These are phyloP conservation scores for Posidonia australis DNA, from an alignment of 106 monocot genomes.

Conservation along the genomic window DNA sequence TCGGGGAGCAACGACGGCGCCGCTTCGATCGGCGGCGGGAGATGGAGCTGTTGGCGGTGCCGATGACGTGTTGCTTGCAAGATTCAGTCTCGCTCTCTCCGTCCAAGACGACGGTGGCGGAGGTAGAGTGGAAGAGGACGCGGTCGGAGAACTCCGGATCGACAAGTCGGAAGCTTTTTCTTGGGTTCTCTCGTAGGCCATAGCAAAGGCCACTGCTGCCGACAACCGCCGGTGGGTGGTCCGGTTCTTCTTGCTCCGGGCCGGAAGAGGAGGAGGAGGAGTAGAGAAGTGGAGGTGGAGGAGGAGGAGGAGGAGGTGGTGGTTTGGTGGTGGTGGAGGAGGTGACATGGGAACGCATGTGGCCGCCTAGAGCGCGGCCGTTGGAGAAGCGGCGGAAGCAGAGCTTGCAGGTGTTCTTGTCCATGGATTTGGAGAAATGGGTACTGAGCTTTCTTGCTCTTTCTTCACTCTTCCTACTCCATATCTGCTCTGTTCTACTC, in stretches of 20 bases:
- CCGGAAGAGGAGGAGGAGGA: constrained; percentile 22
- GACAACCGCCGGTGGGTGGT: neutral
- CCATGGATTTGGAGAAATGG: constrained; percentile 12
- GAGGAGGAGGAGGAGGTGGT: constrained; percentile 12
- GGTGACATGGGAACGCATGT: constrained; percentile 63
- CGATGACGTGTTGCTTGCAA: neutral
- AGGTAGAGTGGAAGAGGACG: constrained; percentile 1
- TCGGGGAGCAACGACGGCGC: constrained; percentile 2
- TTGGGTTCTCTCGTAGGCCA: constrained; percentile 58
- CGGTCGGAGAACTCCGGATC: constrained; percentile 52
- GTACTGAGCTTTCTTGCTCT: neutral
- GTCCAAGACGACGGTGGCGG: constrained; percentile 42
- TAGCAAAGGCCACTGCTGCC: constrained; percentile 15
- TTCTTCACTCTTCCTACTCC: neutral
- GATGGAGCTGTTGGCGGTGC: constrained; percentile 8
- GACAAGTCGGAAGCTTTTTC: constrained; percentile 43
- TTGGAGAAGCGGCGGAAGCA: constrained; percentile 51
- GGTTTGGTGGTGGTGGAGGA: constrained; percentile 1
- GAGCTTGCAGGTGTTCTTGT: constrained; percentile 61
- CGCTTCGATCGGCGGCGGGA: constrained; percentile 9
- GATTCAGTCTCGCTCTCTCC: constrained; percentile 48
- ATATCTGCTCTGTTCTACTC: neutral
- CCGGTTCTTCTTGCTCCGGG: neutral
- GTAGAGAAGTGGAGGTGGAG: neutral
- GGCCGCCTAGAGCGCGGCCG: constrained; percentile 61